Evolutionary conservation across 139 green algal genomes (phyloP), one percentile per base, ranked within the genome.

Genomic region (Tetraselmis chui): DNA sequence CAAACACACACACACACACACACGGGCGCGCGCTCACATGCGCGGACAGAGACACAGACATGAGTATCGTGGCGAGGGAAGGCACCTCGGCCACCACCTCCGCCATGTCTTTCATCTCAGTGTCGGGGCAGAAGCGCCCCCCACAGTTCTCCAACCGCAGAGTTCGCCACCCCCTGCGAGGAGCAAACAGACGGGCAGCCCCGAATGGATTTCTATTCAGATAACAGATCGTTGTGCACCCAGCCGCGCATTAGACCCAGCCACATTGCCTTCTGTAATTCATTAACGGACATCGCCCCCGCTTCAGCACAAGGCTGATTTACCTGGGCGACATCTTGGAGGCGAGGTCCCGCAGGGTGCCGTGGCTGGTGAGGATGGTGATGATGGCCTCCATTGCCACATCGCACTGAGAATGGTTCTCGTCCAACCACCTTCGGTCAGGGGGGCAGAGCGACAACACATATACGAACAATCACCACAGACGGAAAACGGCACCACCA

Each of bases 331-430:
- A 67, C 45, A 67, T 67, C 45, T 67, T 67, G 18, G 45, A 25
- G 45, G 45, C 45, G 11, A 67, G 45, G 18, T 67, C 45, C 11
- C 45, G 45, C 45, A 67, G 45, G 11, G 29, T 80, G 76, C 76
- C 32, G 11, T 32, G 30, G 24, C 1, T 27, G n/a, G 82, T 85
- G 29, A 85, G 32, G 11, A 79, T 77, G 26, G 28, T 31, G 28
- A 85, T 79, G 77, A 85, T 31, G 0, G 76, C 59, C 2, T 85
- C 78, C 45, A 85, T 32, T 2, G 81, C 67, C 5, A 28, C 25
- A 79, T 82, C 76, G 2, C 31, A 32, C 27, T 80, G 29, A 28
- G 59, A 27, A 32, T 32, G 77, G 67, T 85, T 85, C 1, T 2
- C 30, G 11, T 76, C 29, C 11, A 81, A 28, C 82, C 82, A 85